These are phyloP conservation scores for Globisporangium takayamanum DNA, from an alignment of 352 stramenopile genomes.

Conservation along the genomic window DNA sequence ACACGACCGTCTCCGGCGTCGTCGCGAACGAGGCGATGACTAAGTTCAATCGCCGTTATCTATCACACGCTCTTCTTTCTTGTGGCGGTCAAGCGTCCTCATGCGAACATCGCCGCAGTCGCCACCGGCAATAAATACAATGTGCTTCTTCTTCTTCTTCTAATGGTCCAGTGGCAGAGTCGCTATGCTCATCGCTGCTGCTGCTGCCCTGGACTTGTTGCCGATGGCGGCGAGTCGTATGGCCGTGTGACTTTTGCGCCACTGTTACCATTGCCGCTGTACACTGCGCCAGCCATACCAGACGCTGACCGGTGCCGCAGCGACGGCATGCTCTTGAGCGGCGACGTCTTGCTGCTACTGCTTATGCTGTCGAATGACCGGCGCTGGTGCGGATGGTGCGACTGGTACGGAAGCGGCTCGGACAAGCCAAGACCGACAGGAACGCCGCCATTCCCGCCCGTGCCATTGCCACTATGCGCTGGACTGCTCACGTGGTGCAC, in stretches of 20 bases:
- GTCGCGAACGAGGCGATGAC: no score
- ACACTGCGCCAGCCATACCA: no score
- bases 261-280: constrained; percentile 3
- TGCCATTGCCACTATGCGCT: background rate
- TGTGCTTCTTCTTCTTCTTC: background rate
- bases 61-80: no score
- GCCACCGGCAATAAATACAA: constrained; percentile 10
- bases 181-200: no score
- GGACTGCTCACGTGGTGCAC: constrained; percentile 2
- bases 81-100: no score
- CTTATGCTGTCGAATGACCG: constrained; percentile 4
- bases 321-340: constrained; percentile 10
- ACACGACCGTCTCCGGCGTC: no score
- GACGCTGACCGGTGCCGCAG: constrained; percentile 9
- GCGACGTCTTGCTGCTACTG: constrained; percentile 5
- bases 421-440: background rate
- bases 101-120: no score
- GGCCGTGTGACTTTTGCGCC: background rate
- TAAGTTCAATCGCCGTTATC: no score
- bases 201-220: background rate
- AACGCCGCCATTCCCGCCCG: background rate
- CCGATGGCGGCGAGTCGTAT: constrained; percentile 4
- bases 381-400: constrained; percentile 1
- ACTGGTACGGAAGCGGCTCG: constrained; percentile 3
- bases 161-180: background rate